A percentile compares a stretch with the other conserved stretches of the same genome.
Evolutionary conservation across 2,329 filamentous ascomycete genomes (phyloP).

Genomic region (Aspergillus brasiliensis): DNA sequence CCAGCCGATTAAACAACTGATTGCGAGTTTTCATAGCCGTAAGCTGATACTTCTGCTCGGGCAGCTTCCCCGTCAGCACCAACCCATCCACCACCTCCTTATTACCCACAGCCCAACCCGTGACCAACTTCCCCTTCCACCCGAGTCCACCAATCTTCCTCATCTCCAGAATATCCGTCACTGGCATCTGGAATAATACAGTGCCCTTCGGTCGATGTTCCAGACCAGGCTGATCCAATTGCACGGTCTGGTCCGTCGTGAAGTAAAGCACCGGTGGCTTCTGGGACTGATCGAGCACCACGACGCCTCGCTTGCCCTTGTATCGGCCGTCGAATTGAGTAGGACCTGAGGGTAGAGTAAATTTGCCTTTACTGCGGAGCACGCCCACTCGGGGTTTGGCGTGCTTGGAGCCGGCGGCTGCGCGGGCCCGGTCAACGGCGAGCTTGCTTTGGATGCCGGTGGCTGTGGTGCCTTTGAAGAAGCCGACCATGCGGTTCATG

Average conservation of each 20-base stretch:
- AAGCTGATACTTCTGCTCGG: slow-evolving; percentile 59
- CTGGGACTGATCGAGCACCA: slow-evolving; percentile 59
- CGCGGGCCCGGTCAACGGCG: slow-evolving; percentile 70
- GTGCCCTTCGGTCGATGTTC: slow-evolving; percentile 54
- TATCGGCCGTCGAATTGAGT: slow-evolving; percentile 75
- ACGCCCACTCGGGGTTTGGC: slow-evolving; percentile 72
- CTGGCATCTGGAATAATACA: slow-evolving; percentile 69
- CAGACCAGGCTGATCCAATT: slow-evolving; percentile 49
- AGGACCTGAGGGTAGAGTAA: slow-evolving; percentile 61
- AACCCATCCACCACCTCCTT: slow-evolving; percentile 75
- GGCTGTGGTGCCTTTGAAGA: slow-evolving; percentile 71
- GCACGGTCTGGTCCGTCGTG: slow-evolving; percentile 45
- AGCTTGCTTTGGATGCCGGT: slow-evolving; percentile 72
- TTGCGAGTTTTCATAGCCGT: slow-evolving; percentile 74
- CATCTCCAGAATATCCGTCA: slow-evolving; percentile 71
- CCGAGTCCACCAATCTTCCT: slow-evolving; percentile 80
- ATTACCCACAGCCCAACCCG: slow-evolving; percentile 72
- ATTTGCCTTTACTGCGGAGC: slow-evolving; percentile 53
- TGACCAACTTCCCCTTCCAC: slow-evolving; percentile 81
- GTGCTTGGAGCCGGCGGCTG: slow-evolving; percentile 59
- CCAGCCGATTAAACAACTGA: slow-evolving; percentile 68
- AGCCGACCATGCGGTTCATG: slow-evolving; percentile 56
- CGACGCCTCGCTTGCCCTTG: slow-evolving; percentile 70
- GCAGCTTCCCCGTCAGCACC: slow-evolving; percentile 61
- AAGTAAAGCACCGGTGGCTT: slow-evolving; percentile 59